Evolutionary conservation across 495 filamentous ascomycete genomes (phyloP).

Genomic region (Xylaria bambusicola): DNA sequence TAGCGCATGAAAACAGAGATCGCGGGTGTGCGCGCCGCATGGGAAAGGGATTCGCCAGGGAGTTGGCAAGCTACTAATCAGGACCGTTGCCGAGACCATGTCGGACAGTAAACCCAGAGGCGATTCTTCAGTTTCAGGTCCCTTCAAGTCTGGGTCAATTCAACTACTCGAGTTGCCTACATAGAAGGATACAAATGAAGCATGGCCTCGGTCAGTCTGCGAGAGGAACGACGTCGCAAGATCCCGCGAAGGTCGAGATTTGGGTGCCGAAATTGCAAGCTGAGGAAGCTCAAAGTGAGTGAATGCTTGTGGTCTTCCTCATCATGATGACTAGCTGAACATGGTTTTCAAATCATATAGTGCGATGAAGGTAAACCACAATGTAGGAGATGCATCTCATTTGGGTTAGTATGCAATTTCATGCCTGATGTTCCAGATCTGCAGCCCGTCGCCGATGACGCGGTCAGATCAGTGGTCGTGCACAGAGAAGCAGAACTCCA

Average conservation of each 20-base stretch:
- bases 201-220: conserved; percentile 24
- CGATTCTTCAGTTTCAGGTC: too few relatives aligned
- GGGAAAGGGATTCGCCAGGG: too few relatives aligned
- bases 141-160: too few relatives aligned
- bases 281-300: conserved; percentile 50
- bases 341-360: conserved; percentile 21
- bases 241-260: conserved; percentile 41
- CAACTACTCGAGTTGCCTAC: too few relatives aligned
- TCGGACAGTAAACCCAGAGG: too few relatives aligned
- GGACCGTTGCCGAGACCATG: too few relatives aligned
- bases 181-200: too few relatives aligned
- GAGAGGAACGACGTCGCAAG: conserved; percentile 34
- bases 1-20: not conserved
- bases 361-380: conserved; percentile 50
- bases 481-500: conserved; percentile 20
- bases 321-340: not conserved
- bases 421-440: conserved; percentile 41
- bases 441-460: conserved; percentile 34
- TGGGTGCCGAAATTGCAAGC: conserved; percentile 55
- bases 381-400: conserved; percentile 47
- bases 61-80: too few relatives aligned
- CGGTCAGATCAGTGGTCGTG: not conserved
- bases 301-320: too few relatives aligned
- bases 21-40: too few relatives aligned
- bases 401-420: conserved; percentile 49